phyloP scores from a whole-genome alignment of 441 rosid genomes.

The Erodium trifolium region DNA sequence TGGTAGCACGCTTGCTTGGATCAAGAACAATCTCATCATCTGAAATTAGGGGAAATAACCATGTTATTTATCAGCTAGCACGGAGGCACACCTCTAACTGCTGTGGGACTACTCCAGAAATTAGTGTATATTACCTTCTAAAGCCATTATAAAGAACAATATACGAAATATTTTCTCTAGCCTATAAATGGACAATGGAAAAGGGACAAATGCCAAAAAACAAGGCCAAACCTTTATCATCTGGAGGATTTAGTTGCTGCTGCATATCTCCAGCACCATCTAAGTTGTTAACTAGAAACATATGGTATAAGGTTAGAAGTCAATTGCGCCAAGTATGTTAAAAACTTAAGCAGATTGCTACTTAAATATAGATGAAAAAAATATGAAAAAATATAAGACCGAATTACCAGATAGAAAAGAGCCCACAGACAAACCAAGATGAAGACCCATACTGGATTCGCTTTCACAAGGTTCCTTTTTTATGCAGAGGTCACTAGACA shows the following conservation, averaged over 20 bases:
- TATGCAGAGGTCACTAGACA: conserved; percentile 17
- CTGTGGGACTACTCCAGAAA: background rate
- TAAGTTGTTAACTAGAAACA: conserved; percentile 30
- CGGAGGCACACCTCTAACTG: conserved; percentile 5
- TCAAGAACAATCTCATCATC: conserved; percentile 33
- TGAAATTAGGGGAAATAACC: conserved; percentile 21
- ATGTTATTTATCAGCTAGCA: conserved; percentile 1
- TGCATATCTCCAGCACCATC: conserved; percentile 21
- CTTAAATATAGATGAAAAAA: background rate
- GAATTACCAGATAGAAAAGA: conserved; percentile 35
- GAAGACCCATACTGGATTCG: conserved; percentile 33
- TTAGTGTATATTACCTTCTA: conserved; percentile 2
- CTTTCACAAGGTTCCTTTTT: conserved; percentile 24
- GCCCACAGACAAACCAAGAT: conserved; percentile 41
- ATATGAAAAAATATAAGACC: background rate
- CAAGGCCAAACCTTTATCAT: conserved; percentile 32
- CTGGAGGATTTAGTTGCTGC: conserved; percentile 22
- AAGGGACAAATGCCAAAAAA: conserved; percentile 14
- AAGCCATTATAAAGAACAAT: conserved; percentile 7
- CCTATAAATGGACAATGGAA: conserved; percentile 14
- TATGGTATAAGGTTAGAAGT: conserved; percentile 11
- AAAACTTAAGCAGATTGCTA: conserved; percentile 4
- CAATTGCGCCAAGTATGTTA: conserved; percentile 4
- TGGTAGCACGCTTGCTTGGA: conserved; percentile 35
- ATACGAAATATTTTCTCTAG: conserved; percentile 4